Base-by-base conservation (phyloP, 371 early-diverging fungal species). In the Circinella minor region DNA sequence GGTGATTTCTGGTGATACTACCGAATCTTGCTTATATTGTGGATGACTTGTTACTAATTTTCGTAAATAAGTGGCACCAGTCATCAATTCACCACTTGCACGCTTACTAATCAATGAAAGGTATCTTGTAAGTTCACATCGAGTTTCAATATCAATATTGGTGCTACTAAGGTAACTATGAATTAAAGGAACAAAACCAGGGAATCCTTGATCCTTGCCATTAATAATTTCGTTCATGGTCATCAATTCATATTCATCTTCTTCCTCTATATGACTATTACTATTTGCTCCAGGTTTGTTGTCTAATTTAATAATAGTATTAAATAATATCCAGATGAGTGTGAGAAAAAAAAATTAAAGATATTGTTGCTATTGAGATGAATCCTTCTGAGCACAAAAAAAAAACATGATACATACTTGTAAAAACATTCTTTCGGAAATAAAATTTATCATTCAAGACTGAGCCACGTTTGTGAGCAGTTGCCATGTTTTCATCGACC, bases 401-500 rank as follows among this genome's bases (percentile, higher is more conserved):
- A 47, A 15, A 47, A 17, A 62, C 59, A 51, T 5, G 14, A 47
- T n/a, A 71, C 72, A 57, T 71, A 73, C 77, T 43, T 11, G 88
- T 81, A 77, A 93, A 90, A 15, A 96, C 82, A 64, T 94, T 87
- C 73, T 92, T 91, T 47, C 98, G 87, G 87, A 98, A 98, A 78
- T 91, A 94, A 75, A 98, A 98, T 74, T 91, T 92, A 51, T 95
- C 90, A 7, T 86, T 77, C 36, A 87, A 61, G 3, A 92, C 95
- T 1, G 99, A 96, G 70, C 93, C 94, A 37, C 96, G 90, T 68
- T 85, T 83, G 71, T 98, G 96, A 0, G 96, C 99, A 36, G 85
- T 86, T 67, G 88, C 79, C 94, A 99, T 97, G 82, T 99, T 99
- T 67, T 91, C 92, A 81, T 99, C 99, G 66, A 97, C 93, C 92